Percentiles rank a stretch among this genome's conserved stretches.
Conservation (phyloP, 106 monocot species). For the Agapanthus africanus region DNA sequence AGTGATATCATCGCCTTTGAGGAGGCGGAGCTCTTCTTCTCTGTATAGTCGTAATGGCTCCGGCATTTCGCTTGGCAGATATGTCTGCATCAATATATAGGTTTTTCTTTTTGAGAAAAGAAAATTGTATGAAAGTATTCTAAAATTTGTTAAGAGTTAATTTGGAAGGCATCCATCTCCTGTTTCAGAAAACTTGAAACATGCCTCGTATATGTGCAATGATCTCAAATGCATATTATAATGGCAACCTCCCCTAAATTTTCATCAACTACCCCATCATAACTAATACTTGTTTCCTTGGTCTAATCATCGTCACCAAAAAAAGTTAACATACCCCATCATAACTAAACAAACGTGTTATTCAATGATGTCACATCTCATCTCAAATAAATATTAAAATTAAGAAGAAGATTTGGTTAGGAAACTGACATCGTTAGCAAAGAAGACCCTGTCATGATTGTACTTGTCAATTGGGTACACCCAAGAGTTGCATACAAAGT, state of each 20-base stretch:
- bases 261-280: too few relatives aligned
- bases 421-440: conserved; percentile 42
- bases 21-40: conserved; percentile 50
- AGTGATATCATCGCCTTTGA: conserved; percentile 40
- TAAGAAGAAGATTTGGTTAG: not conserved
- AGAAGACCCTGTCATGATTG: conserved; percentile 59
- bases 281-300: too few relatives aligned
- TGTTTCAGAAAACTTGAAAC: too few relatives aligned
- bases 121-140: too few relatives aligned
- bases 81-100: conserved; percentile 45
- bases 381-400: not conserved
- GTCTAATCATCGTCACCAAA: conserved; percentile 8
- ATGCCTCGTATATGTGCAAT: too few relatives aligned
- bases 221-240: too few relatives aligned
- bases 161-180: too few relatives aligned
- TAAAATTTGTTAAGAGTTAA: too few relatives aligned
- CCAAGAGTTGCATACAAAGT: conserved; percentile 79
- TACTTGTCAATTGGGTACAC: conserved; percentile 50
- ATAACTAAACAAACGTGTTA: not conserved
- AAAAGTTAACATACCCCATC: too few relatives aligned
- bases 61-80: conserved; percentile 41
- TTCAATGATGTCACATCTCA: not conserved
- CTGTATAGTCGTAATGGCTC: conserved; percentile 37
- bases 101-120: too few relatives aligned
- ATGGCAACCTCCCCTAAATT: too few relatives aligned